Conservation (phyloP, 768 basidiomycete species). For the Megacollybia marginata region DNA sequence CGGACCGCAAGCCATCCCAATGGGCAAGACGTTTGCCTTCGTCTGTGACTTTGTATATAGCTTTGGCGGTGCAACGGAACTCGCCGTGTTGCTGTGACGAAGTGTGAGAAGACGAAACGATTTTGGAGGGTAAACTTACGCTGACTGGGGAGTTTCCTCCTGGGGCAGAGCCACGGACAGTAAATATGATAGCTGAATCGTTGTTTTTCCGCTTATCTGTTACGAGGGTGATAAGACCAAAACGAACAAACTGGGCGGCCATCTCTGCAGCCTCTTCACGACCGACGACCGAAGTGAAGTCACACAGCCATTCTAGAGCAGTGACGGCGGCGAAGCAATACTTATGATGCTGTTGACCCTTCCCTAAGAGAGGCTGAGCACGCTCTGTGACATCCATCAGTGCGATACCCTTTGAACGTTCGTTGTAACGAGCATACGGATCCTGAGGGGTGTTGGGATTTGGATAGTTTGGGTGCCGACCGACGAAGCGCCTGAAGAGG, state of each 20-base stretch:
- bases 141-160: constrained; percentile 69
- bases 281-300: constrained; percentile 93
- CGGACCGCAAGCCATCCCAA: constrained; percentile 55
- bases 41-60: constrained; percentile 90
- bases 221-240: constrained; percentile 82
- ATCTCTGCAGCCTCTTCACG: constrained; percentile 96
- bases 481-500: constrained; percentile 92
- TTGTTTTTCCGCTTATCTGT: constrained; percentile 89
- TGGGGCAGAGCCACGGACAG: constrained; percentile 75
- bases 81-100: constrained; percentile 76
- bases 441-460: constrained; percentile 43
- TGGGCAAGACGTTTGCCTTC: constrained; percentile 82
- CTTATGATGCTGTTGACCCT: constrained; percentile 43
- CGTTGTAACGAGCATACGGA: constrained; percentile 66
- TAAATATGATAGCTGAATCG: constrained; percentile 90
- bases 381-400: constrained; percentile 69
- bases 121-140: constrained; percentile 33
- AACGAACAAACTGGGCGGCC: constrained; percentile 95
- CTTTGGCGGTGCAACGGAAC: constrained; percentile 93
- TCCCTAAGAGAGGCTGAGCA: constrained; percentile 44
- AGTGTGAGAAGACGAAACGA: constrained; percentile 7
- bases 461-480: constrained; percentile 77
- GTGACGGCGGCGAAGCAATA: constrained; percentile 81
- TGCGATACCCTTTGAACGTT: constrained; percentile 67
- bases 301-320: constrained; percentile 94